phyloP scores from a whole-genome alignment of 2,329 filamentous ascomycete genomes.

The Neocatenulostroma microsporum region DNA sequence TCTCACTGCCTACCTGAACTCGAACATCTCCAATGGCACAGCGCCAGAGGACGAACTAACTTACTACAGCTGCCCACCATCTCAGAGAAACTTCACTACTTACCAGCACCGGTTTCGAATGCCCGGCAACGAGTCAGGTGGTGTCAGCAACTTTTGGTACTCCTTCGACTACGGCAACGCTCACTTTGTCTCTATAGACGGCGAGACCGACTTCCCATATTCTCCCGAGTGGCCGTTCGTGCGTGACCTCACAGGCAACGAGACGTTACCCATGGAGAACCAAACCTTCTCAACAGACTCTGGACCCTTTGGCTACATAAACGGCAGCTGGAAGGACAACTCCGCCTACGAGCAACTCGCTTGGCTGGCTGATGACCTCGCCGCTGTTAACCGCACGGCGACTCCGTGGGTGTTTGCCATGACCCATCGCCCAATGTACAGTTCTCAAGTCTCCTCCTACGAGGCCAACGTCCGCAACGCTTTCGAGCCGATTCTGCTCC shows the following conservation, averaged over 20 bases:
- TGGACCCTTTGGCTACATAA: constrained; percentile 42
- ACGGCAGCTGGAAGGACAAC: constrained; percentile 33
- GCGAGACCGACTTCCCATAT: constrained; percentile 44
- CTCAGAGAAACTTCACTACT: constrained; percentile 44
- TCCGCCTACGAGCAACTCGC: constrained; percentile 40
- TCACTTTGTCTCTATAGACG: constrained; percentile 44
- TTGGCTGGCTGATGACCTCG: constrained; percentile 41
- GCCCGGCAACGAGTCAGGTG: constrained; percentile 41
- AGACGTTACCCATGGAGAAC: constrained; percentile 32
- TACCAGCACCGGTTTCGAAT: constrained; percentile 46
- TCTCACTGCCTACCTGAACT: constrained; percentile 42
- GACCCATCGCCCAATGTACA: constrained; percentile 44
- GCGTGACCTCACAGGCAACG: constrained; percentile 34
- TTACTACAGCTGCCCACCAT: constrained; percentile 46
- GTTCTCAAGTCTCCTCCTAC: constrained; percentile 36
- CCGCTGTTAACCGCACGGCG: constrained; percentile 36
- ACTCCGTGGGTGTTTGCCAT: constrained; percentile 45
- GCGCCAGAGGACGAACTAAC: constrained; percentile 32
- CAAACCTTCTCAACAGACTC: constrained; percentile 42
- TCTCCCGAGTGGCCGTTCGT: constrained; percentile 40
- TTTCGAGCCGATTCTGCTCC: constrained; percentile 39
- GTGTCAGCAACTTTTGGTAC: constrained; percentile 48
- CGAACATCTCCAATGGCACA: constrained; percentile 38
- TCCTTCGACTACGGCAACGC: constrained; percentile 48
- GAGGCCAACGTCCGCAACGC: constrained; percentile 37